phyloP scores from a whole-genome alignment of 2,329 filamentous ascomycete genomes.

The Neopestalotiopsis sp. region DNA sequence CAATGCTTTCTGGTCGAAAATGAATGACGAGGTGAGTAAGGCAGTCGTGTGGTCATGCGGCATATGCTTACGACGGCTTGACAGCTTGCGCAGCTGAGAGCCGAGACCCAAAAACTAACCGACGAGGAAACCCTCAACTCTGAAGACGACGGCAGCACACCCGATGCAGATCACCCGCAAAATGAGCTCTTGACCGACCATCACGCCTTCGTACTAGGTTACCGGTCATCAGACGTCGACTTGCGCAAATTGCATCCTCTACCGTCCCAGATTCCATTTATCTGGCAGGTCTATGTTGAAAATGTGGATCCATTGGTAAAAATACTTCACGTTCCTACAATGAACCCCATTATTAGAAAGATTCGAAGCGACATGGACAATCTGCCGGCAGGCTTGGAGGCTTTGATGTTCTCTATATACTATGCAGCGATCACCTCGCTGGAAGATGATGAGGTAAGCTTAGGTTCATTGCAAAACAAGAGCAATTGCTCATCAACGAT shows the following conservation, averaged over 20 bases:
- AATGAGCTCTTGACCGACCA: conserved; percentile 53
- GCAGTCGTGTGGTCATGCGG: neutral
- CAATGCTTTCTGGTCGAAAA: conserved; percentile 77
- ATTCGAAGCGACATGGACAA: conserved; percentile 64
- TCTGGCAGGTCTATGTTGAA: conserved; percentile 75
- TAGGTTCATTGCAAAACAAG: neutral
- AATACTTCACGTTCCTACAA: conserved; percentile 72
- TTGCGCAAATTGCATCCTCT: conserved; percentile 68
- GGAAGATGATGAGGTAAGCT: conserved; percentile 61
- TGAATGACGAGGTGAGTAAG: conserved; percentile 72
- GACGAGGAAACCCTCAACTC: conserved; percentile 64
- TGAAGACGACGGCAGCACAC: conserved; percentile 63
- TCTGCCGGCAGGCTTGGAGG: conserved; percentile 62
- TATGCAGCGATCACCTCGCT: conserved; percentile 64
- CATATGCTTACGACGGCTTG: conserved; percentile 7
- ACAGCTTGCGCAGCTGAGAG: conserved; percentile 52
- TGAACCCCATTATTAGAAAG: conserved; percentile 66
- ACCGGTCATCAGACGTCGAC: conserved; percentile 73
- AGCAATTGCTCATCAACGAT: conserved; percentile 21
- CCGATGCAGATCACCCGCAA: conserved; percentile 44
- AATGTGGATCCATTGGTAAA: conserved; percentile 78
- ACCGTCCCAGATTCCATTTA: conserved; percentile 67
- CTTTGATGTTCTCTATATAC: conserved; percentile 69
- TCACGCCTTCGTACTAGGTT: conserved; percentile 76
- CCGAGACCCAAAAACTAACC: conserved; percentile 54